A percentile compares a stretch with the other conserved stretches of the same genome.
Conservation (phyloP, 495 filamentous ascomycete species). For the Aspergillus taichungensis region DNA sequence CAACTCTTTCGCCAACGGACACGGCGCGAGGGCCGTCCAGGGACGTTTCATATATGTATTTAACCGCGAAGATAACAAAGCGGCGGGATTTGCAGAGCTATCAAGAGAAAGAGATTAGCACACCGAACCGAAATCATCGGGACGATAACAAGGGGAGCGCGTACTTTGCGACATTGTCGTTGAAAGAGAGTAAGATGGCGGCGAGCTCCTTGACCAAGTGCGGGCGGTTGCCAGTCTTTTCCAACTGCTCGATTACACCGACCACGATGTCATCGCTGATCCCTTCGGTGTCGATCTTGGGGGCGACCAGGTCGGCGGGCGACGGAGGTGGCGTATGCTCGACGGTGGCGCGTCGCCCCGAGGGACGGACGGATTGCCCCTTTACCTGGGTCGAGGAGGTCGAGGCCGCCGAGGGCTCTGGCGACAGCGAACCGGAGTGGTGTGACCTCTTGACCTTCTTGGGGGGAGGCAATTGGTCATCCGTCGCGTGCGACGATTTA, state of each 20-base stretch:
- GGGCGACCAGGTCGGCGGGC: constrained; percentile 48
- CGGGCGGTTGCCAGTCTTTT: constrained; percentile 85
- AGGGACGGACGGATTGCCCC: constrained; percentile 36
- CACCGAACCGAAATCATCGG: background rate
- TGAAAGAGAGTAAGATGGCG: constrained; percentile 60
- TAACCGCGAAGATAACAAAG: constrained; percentile 88
- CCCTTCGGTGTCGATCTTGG: constrained; percentile 75
- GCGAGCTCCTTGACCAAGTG: constrained; percentile 94
- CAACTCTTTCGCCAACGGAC: constrained; percentile 86
- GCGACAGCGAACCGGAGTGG: constrained; percentile 44
- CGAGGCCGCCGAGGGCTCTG: constrained; percentile 34
- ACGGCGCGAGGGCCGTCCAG: constrained; percentile 73
- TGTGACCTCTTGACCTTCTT: constrained; percentile 88
- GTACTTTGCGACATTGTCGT: constrained; percentile 86
- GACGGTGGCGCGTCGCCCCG: constrained; percentile 39
- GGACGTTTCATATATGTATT: constrained; percentile 81
- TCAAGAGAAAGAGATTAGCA: constrained; percentile 20
- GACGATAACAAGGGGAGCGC: constrained; percentile 18
- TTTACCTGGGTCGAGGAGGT: constrained; percentile 24
- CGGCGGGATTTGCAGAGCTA: constrained; percentile 92
- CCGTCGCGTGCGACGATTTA: constrained; percentile 42
- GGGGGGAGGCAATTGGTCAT: constrained; percentile 52
- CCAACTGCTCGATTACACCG: constrained; percentile 81
- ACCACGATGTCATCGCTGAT: constrained; percentile 95
- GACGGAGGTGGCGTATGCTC: constrained; percentile 84